Conservation (phyloP, 1,284 basidiomycete genomes). For the Afroboletus lepidellus region DNA sequence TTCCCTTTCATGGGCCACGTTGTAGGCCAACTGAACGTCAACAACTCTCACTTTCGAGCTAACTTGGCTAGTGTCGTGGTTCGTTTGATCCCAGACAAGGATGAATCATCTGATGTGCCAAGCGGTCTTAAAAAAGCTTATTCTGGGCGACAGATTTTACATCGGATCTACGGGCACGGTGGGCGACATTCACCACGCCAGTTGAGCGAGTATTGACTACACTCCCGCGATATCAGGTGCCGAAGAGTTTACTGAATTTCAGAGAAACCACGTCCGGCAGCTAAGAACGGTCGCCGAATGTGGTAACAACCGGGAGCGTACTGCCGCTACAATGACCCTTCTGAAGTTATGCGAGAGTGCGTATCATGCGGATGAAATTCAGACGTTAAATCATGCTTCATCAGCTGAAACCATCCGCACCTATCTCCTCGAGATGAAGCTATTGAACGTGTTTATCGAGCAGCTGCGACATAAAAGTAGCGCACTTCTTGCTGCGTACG, state of each 20-base stretch:
- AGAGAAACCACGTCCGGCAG: constrained; percentile 11
- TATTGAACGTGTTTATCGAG: constrained; percentile 6
- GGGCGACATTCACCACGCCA: not conserved
- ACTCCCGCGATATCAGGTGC: constrained; percentile 7
- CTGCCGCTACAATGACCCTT: constrained; percentile 21
- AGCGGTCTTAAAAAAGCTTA: not conserved
- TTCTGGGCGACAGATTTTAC: not conserved
- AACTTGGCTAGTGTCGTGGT: constrained; percentile 20
- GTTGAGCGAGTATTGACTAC: no score
- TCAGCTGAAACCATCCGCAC: not conserved
- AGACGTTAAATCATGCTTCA: not conserved
- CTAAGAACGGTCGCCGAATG: constrained; percentile 7
- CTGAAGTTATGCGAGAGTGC: constrained; percentile 6
- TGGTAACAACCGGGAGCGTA: constrained; percentile 14
- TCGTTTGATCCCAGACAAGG: not conserved
- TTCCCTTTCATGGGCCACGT: no score
- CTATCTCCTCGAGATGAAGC: not conserved
- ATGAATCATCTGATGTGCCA: not conserved
- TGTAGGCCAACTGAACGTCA: not conserved
- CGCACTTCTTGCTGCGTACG: constrained; percentile 13
- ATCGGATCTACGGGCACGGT: constrained; percentile 24
- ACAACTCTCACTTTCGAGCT: constrained; percentile 8
- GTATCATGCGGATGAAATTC: no score
- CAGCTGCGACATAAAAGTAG: constrained; percentile 9
- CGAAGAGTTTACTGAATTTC: not conserved